phyloP scores from a whole-genome alignment of 257 asterid genomes.

The Galeopsis tetrahit region DNA sequence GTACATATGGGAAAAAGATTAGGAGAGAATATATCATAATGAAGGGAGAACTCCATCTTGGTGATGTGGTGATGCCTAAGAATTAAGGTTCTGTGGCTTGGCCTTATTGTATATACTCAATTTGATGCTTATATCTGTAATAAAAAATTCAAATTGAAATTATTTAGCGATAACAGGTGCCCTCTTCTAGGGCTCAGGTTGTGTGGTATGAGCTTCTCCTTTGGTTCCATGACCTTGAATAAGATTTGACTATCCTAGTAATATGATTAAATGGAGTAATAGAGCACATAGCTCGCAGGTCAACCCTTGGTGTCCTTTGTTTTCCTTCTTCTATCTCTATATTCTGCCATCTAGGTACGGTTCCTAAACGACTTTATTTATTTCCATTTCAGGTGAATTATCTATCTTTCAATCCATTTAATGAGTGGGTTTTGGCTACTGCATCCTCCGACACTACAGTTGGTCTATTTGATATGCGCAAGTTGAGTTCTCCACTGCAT shows the following conservation, averaged over 20 bases:
- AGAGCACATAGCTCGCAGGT: not conserved
- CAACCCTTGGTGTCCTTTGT: not conserved
- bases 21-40: not conserved
- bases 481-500: constrained; percentile 78
- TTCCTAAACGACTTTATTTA: constrained; percentile 22
- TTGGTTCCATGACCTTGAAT: not conserved
- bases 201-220: not conserved
- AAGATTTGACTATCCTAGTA: not conserved
- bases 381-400: constrained; percentile 76
- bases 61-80: not conserved
- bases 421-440: constrained; percentile 91
- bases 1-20: not conserved
- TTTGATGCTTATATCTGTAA: too few species aligned
- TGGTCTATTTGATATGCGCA: constrained; percentile 90
- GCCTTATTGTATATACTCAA: too few species aligned
- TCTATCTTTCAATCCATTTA: constrained; percentile 85
- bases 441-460: constrained; percentile 95
- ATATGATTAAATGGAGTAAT: not conserved
- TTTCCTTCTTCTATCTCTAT: constrained; percentile 23
- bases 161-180: not conserved
- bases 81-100: constrained; percentile 1
- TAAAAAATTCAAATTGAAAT: too few species aligned
- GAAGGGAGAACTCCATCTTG: not conserved
- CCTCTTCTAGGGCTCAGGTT: not conserved
- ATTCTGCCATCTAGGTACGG: constrained; percentile 2